Evolutionary conservation across 2,329 filamentous ascomycete genomes (phyloP).

Genomic region (Dactylellina parvicollis): DNA sequence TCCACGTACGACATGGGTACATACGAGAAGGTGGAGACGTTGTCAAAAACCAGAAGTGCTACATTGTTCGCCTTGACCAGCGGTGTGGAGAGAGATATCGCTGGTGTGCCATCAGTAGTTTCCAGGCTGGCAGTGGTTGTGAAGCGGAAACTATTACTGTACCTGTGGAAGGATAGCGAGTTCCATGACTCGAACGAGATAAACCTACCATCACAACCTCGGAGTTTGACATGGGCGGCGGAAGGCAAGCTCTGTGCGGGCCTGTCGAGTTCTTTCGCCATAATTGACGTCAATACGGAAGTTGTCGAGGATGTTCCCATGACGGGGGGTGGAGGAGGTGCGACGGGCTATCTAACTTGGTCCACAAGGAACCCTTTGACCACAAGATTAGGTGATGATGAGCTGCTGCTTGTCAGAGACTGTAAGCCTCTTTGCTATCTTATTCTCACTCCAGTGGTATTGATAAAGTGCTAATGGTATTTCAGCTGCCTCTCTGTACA

Average conservation of each 20-base stretch:
- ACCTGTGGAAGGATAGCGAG: conserved; percentile 97
- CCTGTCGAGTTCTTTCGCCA: conserved; percentile 83
- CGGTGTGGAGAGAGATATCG: conserved; percentile 91
- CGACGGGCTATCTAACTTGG: conserved; percentile 62
- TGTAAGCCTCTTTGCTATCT: conserved; percentile 60
- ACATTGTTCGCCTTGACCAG: conserved; percentile 91
- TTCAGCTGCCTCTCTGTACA: conserved; percentile 83
- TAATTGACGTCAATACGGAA: conserved; percentile 82
- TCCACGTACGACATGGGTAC: conserved; percentile 88
- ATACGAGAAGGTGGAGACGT: conserved; percentile 81
- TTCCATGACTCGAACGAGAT: conserved; percentile 80
- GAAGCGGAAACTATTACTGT: conserved; percentile 86
- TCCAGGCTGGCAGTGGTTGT: conserved; percentile 90
- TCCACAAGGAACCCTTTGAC: conserved; percentile 83
- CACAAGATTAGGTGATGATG: conserved; percentile 79
- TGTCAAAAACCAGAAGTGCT: conserved; percentile 86
- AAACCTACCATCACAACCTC: conserved; percentile 80
- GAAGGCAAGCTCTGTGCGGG: conserved; percentile 88
- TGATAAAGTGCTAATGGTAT: background rate
- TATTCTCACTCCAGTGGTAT: background rate
- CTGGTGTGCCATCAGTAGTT: conserved; percentile 90
- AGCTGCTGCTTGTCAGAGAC: conserved; percentile 95
- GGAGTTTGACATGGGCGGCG: conserved; percentile 89
- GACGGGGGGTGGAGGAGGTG: conserved; percentile 67
- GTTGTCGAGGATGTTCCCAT: conserved; percentile 81